These are phyloP conservation scores for Linnemannia elongata DNA, from an alignment of 192 early-diverging fungal species.

Conservation along the genomic window DNA sequence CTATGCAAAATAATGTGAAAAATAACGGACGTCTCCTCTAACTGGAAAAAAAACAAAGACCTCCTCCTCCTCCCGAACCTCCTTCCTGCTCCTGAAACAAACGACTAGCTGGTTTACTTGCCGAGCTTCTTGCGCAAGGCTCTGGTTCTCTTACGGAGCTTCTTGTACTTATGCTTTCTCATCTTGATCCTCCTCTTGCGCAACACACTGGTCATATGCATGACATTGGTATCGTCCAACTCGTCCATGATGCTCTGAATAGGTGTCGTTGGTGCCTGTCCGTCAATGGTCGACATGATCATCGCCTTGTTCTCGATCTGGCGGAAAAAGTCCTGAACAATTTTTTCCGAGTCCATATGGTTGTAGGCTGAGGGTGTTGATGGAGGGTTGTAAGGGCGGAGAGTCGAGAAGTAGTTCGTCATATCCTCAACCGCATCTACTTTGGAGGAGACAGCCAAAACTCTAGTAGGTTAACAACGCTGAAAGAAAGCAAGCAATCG, in stretches of 20 bases:
- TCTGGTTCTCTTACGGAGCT: constrained; percentile 82
- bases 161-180: constrained; percentile 98
- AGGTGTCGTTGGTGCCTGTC: not conserved
- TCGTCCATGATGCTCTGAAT: constrained; percentile 31
- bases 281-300: constrained; percentile 24
- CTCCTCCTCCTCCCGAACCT: not conserved
- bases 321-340: constrained; percentile 44
- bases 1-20: not conserved
- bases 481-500: not conserved
- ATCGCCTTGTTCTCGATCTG: constrained; percentile 16
- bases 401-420: constrained; percentile 48
- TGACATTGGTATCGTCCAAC: constrained; percentile 33
- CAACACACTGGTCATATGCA: constrained; percentile 81
- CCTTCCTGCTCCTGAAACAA: not conserved
- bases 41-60: not conserved
- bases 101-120: constrained; percentile 62
- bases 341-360: constrained; percentile 21
- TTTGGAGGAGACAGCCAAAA: not conserved
- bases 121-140: constrained; percentile 83
- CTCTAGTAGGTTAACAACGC: not conserved
- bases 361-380: not conserved
- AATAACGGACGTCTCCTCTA: not conserved
- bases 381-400: constrained; percentile 60
- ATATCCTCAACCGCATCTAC: constrained; percentile 43
- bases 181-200: constrained; percentile 92